Evolutionary conservation across 345 rosid genomes (phyloP), one percentile per base, ranked within the genome.

Genomic region (Citrus medica): DNA sequence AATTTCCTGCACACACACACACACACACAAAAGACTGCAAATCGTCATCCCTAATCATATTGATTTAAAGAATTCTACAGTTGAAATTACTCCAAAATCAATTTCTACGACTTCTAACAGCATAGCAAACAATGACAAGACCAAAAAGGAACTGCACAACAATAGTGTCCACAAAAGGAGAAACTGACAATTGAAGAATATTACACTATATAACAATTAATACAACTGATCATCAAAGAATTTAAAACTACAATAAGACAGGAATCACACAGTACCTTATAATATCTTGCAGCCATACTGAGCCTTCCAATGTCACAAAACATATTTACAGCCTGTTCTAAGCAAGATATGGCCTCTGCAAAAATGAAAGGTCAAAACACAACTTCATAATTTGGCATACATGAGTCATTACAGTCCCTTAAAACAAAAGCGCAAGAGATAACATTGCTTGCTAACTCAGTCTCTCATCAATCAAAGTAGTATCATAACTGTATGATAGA

Each of bases 211-310:
- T 46, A 71, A 32, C 73, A 55, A 24, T 64, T 40, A 17, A 4
- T 35, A 17, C 5, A 76, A 68, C 10, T 25, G 74, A 72, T 56
- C 53, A 72, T 58, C 4, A 56, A 16, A 51, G 48, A 42, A n/a
- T 32, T 46, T 42, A 24, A 63, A 65, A 30, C 32, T 62, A 46
- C 76, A 70, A 21, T 78, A 28, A 71, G 76, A 69, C 51, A 74
- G 33, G 71, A 46, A 76, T 46, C n/a, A 68, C n/a, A 65, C 22
- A 56, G 61, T 83, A 92, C 98, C 98, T 97, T 97, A 83, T 82
- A 89, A 79, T 94, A 97, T 89, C 98, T 92, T 74, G 99, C 99
- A 80, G 98, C 99, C 98, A 94, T 93, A 86, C 88, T 93, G 79
- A 97, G 91, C 89, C 98, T 90, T 83, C 98, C 99, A 69, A 91